Percentiles rank a stretch among this genome's conserved stretches.
phyloP scores from a whole-genome alignment of 257 asterid genomes.

The Prunella vulgaris region DNA sequence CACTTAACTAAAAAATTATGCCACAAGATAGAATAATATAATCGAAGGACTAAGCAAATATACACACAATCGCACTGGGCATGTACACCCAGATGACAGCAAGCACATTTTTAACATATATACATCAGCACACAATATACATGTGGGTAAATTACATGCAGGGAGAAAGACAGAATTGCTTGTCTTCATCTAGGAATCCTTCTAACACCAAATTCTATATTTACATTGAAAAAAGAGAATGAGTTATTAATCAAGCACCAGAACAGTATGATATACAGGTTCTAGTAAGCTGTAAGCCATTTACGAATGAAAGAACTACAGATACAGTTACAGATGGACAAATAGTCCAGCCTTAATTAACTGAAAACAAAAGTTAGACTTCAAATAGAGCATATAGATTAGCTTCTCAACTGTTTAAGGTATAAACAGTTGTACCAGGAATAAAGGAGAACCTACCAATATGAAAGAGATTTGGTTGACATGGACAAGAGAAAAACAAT shows the following conservation, averaged over 20 bases:
- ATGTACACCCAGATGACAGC: neutral
- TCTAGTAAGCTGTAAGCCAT: neutral
- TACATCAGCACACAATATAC: slow-evolving; percentile 1
- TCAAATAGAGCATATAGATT: neutral
- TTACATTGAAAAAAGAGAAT: neutral
- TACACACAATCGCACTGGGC: neutral
- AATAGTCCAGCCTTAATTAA: neutral
- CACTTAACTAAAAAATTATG: neutral
- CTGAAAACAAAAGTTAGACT: neutral
- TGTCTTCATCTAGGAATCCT: neutral
- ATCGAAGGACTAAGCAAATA: neutral
- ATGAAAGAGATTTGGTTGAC: neutral
- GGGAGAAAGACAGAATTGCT: neutral
- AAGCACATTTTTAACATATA: neutral
- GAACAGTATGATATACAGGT: neutral
- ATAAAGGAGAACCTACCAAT: neutral
- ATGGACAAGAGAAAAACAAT: neutral
- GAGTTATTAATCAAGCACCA: neutral
- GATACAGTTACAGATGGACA: neutral
- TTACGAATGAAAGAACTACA: neutral
- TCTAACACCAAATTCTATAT: neutral
- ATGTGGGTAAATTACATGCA: neutral
- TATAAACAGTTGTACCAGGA: neutral
- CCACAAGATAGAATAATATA: neutral
- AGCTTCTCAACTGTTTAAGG: neutral